Evolutionary conservation across 1,284 basidiomycete species (phyloP).

Genomic region (Ceratobasidium sp.): DNA sequence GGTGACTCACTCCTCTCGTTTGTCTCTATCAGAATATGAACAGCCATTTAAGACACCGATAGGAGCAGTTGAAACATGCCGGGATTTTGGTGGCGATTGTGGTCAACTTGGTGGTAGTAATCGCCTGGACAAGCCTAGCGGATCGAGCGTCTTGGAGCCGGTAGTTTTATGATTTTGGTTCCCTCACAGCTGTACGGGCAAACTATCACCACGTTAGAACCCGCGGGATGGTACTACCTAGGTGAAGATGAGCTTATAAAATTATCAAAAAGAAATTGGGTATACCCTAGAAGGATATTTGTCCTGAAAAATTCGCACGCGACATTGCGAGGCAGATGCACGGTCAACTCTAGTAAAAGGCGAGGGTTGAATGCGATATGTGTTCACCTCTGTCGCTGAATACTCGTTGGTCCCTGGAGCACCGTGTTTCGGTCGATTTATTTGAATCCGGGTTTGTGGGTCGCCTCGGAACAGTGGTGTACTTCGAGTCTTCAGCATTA

Average conservation of each 20-base stretch:
- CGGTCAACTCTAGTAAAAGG: slow-evolving; percentile 48
- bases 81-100: too few species aligned
- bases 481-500: not conserved
- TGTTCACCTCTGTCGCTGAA: slow-evolving; percentile 46
- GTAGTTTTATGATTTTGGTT: too few species aligned
- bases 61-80: too few species aligned
- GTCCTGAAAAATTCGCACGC: slow-evolving; percentile 45
- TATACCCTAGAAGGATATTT: slow-evolving; percentile 9
- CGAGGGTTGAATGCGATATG: slow-evolving; percentile 47
- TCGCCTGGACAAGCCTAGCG: too few species aligned
- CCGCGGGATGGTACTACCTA: too few species aligned
- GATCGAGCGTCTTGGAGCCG: too few species aligned
- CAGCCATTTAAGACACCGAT: too few species aligned
- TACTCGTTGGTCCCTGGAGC: not conserved
- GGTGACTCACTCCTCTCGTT: too few species aligned
- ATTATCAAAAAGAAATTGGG: not conserved
- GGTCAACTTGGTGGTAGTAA: too few species aligned
- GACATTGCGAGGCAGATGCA: slow-evolving; percentile 44
- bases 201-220: too few species aligned
- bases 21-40: too few species aligned
- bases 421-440: slow-evolving; percentile 7
- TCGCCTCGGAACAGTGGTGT: not conserved
- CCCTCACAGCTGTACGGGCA: not conserved
- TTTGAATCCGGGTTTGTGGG: slow-evolving; percentile 46
- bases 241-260: not conserved